A percentile compares a stretch with the other conserved stretches of the same genome.
Evolutionary conservation across 169 alveolate genomes (phyloP).

Genomic region (Plasmodium ovale): DNA sequence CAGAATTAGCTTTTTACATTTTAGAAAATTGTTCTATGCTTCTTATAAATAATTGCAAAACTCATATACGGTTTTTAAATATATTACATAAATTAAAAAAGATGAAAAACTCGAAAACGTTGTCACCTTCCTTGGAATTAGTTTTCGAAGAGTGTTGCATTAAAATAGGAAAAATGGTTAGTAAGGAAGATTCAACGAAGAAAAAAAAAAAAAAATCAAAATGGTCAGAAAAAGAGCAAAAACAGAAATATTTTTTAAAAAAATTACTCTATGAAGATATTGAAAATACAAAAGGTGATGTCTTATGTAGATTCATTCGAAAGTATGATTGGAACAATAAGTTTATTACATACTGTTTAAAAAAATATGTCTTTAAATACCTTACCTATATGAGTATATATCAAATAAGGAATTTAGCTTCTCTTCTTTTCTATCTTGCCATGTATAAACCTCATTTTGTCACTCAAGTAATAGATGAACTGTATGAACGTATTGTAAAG

Average conservation of each 20-base stretch:
- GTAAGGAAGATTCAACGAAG: constrained; percentile 5
- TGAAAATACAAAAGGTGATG: not conserved
- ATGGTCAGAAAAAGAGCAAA: constrained; percentile 12
- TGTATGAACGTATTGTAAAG: constrained; percentile 46
- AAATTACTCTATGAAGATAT: constrained; percentile 38
- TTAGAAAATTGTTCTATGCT: constrained; percentile 42
- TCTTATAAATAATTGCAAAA: constrained; percentile 32
- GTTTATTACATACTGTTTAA: constrained; percentile 4
- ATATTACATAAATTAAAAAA: constrained; percentile 46
- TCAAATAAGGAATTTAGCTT: constrained; percentile 51
- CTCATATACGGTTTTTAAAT: constrained; percentile 69
- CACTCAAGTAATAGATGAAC: constrained; percentile 58
- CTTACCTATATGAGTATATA: constrained; percentile 50
- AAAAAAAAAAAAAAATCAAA: constrained; percentile 18
- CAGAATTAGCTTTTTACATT: constrained; percentile 36
- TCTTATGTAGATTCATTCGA: constrained; percentile 32
- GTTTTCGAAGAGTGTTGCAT: constrained; percentile 55
- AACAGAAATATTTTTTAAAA: constrained; percentile 60
- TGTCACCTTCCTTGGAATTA: constrained; percentile 26
- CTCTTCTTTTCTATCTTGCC: constrained; percentile 37
- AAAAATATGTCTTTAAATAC: constrained; percentile 51
- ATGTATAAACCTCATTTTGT: constrained; percentile 54
- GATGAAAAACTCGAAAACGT: constrained; percentile 43
- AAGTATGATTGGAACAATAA: constrained; percentile 56
- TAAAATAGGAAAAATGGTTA: constrained; percentile 29